Base-by-base conservation (phyloP, 192 early-diverging fungal genomes). In the Piromyces sp. region DNA sequence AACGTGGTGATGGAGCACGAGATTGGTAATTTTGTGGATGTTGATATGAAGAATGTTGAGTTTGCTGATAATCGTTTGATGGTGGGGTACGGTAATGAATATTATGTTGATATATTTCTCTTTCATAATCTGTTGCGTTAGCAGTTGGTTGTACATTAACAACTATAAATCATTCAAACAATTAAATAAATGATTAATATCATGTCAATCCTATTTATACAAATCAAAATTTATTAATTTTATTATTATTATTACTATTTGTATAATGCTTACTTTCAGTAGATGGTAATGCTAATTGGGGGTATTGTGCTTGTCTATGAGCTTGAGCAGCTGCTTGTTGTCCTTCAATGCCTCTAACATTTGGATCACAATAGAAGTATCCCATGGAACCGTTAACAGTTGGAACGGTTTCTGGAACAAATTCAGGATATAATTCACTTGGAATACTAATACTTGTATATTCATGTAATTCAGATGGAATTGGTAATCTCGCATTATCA, bases 381-480 rank as follows among this genome's bases (percentile, higher is more conserved):
- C 51, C 51, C 51, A 68, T 68, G 0, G 51, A 68, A n/a, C 51
- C 51, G n/a, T 68, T 68, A n/a, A 68, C 51, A n/a, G 80, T 31
- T 38, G 82, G 30, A 19, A 80, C 68, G 15, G 36, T 80, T 78
- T 87, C 86, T 30, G 83, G 85, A 51, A 85, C 86, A 86, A 89
- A 93, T 84, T 96, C 95, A 7, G 95, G 95, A 82, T 97, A 97
- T 79, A 95, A 88, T 82, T 93, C 93, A 80, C 90, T 92, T 14
- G 93, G 93, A 42, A 97, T 90, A 30, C 86, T 87, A 37, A 97
- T 85, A 80, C 88, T 82, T 29, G 90, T 87, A 79, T 96, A 90
- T 58, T 86, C 85, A 38, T 91, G 90, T 82, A 95, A 91, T 2
- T 84, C 85, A 9, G 88, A 89, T 7, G 96, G 96, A 14, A 91